Evolutionary conservation across 495 filamentous ascomycete genomes (phyloP), one percentile per base, ranked within the genome.

Genomic region (Hypoxylon subgilvum): DNA sequence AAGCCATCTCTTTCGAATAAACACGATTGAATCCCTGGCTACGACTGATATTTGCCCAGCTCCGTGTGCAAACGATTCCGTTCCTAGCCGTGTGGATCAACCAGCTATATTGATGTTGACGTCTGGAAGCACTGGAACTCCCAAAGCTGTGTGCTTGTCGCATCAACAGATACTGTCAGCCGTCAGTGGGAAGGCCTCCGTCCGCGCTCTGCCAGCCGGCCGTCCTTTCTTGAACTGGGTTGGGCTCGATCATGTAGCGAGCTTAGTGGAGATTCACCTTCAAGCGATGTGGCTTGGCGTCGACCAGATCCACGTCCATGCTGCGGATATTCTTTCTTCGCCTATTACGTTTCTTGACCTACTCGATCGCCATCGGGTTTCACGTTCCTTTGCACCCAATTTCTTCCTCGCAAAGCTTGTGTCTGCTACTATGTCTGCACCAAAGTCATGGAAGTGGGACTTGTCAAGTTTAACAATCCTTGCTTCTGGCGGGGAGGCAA

Each of bases 191-290:
- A 82, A 81, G 45, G 18, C 22, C 1, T 10, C 13, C 2, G 41
- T 46, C n/a, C 57, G 52, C 28, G 4, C 9, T 0, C 39, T 61
- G 23, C 41, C 22, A 17, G 48, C 38, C 19, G 38, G 31, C 16
- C 32, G 34, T 27, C 43, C 66, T 0, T 79, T 84, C 38, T 48
- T 84, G 14, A 80, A 76, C 60, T 86, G 81, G 81, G 71, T 81
- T 27, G 70, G 70, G 4, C 44, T 82, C 3, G 79, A 84, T 38
- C 82, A 86, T 42, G 81, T 83, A 30, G 81, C 80, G 6, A 72
- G 56, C 50, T 52, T 86, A 12, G 52, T 70, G 0, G 77, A 85
- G 49, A 75, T 79, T 25, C 82, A 85, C 53, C 52, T 85, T 0
- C 70, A 69, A 17, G 80, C 80, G 2, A 63, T 83, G 34, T 59